phyloP scores from a whole-genome alignment of 805 yeast genomes.

The Nakazawaea siamensis region DNA sequence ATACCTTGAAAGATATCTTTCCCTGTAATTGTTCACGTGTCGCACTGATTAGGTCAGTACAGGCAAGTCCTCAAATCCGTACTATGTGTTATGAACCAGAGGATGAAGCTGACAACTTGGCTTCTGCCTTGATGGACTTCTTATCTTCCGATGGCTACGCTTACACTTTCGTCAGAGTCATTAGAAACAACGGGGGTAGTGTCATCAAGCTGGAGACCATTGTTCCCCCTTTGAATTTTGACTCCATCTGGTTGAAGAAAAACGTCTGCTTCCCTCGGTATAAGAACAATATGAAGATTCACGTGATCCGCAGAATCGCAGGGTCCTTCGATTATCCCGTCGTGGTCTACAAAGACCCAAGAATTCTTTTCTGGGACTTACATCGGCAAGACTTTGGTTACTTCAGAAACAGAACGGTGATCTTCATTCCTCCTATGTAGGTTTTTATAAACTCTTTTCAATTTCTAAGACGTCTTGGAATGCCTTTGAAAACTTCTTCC shows the following conservation, averaged over 20 bases:
- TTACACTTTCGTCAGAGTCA: conserved; percentile 30
- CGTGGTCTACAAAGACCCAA: conserved; percentile 4
- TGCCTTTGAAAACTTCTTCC: conserved; percentile 17
- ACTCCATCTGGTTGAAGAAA: conserved; percentile 28
- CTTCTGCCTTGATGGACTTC: too few relatives aligned
- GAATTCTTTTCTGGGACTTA: conserved; percentile 8
- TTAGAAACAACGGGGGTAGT: conserved; percentile 29
- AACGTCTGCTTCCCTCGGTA: conserved; percentile 34
- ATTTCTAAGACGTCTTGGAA: conserved; percentile 10
- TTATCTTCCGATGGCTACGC: too few relatives aligned
- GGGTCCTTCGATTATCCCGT: too few relatives aligned
- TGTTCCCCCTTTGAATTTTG: conserved; percentile 14
- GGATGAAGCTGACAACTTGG: too few relatives aligned
- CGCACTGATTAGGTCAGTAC: too few relatives aligned
- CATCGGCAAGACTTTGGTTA: conserved; percentile 1
- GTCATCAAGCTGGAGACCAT: conserved; percentile 28
- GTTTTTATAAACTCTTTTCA: conserved; percentile 11
- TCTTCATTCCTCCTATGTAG: not conserved
- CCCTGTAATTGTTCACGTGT: too few relatives aligned
- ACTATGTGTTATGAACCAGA: too few relatives aligned
- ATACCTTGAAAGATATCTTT: too few relatives aligned
- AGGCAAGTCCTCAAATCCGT: too few relatives aligned
- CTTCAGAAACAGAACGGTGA: conserved; percentile 1
- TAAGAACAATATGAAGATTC: conserved; percentile 35
- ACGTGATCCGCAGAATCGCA: conserved; percentile 16